Conservation (phyloP, 768 basidiomycete species). For the Lentinula guzmanii region DNA sequence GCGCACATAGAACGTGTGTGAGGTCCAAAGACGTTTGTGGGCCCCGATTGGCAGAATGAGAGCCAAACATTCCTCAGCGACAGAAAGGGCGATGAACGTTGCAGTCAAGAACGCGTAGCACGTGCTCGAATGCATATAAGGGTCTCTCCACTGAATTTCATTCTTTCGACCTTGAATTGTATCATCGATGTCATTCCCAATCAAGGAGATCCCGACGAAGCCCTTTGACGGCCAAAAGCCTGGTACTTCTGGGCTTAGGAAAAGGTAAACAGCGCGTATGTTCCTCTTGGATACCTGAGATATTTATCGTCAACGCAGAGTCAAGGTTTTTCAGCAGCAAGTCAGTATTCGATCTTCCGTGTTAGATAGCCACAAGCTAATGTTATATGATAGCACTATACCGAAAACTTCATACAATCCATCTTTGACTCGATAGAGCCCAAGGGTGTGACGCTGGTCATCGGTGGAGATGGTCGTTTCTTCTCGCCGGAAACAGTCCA, state of each 20-base stretch:
- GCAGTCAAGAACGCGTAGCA: background rate
- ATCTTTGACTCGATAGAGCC: conserved; percentile 88
- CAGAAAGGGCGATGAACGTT: background rate
- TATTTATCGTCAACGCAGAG: conserved; percentile 43
- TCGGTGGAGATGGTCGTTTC: conserved; percentile 96
- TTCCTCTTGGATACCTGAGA: conserved; percentile 7
- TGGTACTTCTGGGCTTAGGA: conserved; percentile 95
- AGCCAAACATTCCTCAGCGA: background rate
- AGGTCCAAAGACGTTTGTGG: conserved; percentile 50
- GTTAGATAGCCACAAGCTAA: conserved; percentile 8
- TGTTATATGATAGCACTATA: conserved; percentile 72
- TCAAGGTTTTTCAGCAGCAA: conserved; percentile 98
- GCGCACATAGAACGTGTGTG: conserved; percentile 62
- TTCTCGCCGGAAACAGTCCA: conserved; percentile 84
- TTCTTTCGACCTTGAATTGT: background rate
- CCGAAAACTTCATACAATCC: conserved; percentile 96
- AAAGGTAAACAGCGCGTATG: conserved; percentile 53
- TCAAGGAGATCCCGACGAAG: conserved; percentile 74
- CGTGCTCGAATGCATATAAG: background rate
- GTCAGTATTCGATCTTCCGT: conserved; percentile 33
- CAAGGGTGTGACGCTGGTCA: conserved; percentile 78
- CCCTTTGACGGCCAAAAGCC: conserved; percentile 95
- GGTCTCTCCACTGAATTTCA: background rate
- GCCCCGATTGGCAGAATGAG: conserved; percentile 13
- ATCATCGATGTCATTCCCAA: conserved; percentile 34